A percentile compares a stretch with the other conserved stretches of the same genome.
Evolutionary conservation across 257 asterid species (phyloP).

Genomic region (Ehretia macrophylla): DNA sequence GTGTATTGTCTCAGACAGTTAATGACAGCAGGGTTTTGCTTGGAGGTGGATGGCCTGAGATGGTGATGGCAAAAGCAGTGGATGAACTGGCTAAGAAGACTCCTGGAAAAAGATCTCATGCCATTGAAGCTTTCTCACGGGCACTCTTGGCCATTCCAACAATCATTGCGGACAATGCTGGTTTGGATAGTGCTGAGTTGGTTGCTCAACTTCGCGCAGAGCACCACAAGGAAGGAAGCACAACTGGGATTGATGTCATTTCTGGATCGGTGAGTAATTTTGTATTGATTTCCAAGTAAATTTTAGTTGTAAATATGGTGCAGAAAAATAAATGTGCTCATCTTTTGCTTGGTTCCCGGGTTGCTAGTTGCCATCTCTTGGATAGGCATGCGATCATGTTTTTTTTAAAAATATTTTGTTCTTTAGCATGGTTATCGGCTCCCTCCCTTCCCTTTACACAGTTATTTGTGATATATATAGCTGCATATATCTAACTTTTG

Average conservation of each 20-base stretch:
- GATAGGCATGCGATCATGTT: no score
- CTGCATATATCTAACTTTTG: not conserved
- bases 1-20: constrained; percentile 88
- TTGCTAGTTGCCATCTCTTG: no score
- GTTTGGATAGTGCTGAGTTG: constrained; percentile 83
- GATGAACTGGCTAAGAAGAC: constrained; percentile 87
- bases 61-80: constrained; percentile 92
- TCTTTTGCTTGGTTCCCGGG: no score
- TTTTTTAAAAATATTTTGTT: no score
- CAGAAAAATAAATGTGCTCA: no score
- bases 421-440: no score
- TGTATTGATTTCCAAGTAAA: constrained; percentile 1
- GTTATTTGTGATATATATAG: no score
- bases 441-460: no score
- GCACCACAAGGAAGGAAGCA: constrained; percentile 74
- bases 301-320: not conserved
- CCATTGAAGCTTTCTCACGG: constrained; percentile 87
- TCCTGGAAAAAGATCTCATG: constrained; percentile 84
- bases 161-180: constrained; percentile 89
- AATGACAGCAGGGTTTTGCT: constrained; percentile 75
- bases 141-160: constrained; percentile 87
- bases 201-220: constrained; percentile 89
- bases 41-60: constrained; percentile 98
- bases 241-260: constrained; percentile 81
- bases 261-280: constrained; percentile 70